Evolutionary conservation across 768 basidiomycete species (phyloP).

Genomic region (Kwoniella heveanensis): DNA sequence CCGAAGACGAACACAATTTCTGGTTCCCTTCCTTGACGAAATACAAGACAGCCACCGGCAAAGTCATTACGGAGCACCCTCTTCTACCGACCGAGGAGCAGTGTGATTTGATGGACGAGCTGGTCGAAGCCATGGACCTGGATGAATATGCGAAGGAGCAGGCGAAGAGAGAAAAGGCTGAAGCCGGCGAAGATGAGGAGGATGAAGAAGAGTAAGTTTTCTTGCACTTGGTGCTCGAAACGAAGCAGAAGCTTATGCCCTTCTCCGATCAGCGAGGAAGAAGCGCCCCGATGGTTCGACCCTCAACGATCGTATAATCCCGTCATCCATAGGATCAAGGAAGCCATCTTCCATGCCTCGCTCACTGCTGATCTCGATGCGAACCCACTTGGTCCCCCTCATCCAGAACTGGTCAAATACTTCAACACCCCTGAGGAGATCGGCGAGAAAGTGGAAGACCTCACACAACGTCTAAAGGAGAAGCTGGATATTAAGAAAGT

Average conservation of each 20-base stretch:
- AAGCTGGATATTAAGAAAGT: constrained; percentile 80
- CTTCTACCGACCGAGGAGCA: constrained; percentile 53
- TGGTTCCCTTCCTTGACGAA: constrained; percentile 78
- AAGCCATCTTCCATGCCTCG: constrained; percentile 87
- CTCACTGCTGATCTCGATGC: constrained; percentile 71
- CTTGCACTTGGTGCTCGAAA: too few species aligned
- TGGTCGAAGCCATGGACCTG: constrained; percentile 88
- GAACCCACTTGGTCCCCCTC: constrained; percentile 79
- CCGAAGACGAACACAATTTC: constrained; percentile 87
- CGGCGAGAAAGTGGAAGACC: constrained; percentile 64
- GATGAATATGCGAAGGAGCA: constrained; percentile 67
- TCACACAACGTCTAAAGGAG: constrained; percentile 66
- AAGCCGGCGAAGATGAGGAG: constrained; percentile 10
- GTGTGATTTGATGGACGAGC: constrained; percentile 69
- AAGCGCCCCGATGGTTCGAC: constrained; percentile 72
- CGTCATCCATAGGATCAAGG: constrained; percentile 83
- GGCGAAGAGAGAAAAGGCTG: constrained; percentile 61
- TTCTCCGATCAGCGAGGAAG: neutral
- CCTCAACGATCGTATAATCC: constrained; percentile 80
- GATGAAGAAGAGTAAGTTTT: constrained; percentile 22
- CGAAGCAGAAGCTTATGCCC: constrained; percentile 3
- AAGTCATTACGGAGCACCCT: constrained; percentile 68
- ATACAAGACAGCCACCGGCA: constrained; percentile 74
- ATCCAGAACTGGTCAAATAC: constrained; percentile 80
- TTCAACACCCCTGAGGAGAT: constrained; percentile 74